These are phyloP conservation scores for Aspergillus aculeatinus DNA, from an alignment of 2,329 filamentous ascomycete species.

Conservation along the genomic window DNA sequence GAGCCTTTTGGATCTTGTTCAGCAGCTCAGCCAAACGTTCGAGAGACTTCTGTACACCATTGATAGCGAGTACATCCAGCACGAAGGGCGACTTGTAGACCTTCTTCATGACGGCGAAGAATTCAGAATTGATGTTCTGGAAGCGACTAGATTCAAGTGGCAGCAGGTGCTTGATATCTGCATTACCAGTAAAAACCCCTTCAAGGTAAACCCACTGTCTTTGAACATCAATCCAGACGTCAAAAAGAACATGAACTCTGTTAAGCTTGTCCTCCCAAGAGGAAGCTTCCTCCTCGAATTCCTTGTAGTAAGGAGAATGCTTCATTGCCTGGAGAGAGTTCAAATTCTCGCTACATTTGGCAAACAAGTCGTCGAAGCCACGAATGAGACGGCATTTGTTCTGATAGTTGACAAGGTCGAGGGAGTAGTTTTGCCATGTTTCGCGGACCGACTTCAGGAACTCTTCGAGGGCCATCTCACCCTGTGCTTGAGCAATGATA, in stretches of 20 bases:
- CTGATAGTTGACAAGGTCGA: slow-evolving; percentile 95
- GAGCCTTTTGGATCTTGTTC: slow-evolving; percentile 98
- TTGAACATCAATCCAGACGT: slow-evolving; percentile 99
- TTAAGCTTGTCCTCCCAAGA: slow-evolving; percentile 98
- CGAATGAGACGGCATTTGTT: slow-evolving; percentile 97
- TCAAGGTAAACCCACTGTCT: slow-evolving; percentile 99
- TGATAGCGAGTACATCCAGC: slow-evolving; percentile 91
- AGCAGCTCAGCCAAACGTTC: slow-evolving; percentile 94
- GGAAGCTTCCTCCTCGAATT: slow-evolving; percentile 96
- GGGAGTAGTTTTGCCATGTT: slow-evolving; percentile 90
- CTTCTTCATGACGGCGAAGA: slow-evolving; percentile 99
- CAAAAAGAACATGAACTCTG: slow-evolving; percentile 93
- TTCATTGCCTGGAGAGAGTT: slow-evolving; percentile 98
- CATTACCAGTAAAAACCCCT: slow-evolving; percentile 97
- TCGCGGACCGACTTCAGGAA: slow-evolving; percentile 96
- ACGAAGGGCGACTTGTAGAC: slow-evolving; percentile 96
- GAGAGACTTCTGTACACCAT: slow-evolving; percentile 91
- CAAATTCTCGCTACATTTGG: slow-evolving; percentile 96
- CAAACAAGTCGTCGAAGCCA: slow-evolving; percentile 96
- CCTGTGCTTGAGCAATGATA: slow-evolving; percentile 92
- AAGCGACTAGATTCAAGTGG: slow-evolving; percentile 96
- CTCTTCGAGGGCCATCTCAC: slow-evolving; percentile 97
- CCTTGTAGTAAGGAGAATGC: slow-evolving; percentile 98
- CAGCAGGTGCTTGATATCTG: slow-evolving; percentile 96
- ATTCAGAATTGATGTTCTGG: slow-evolving; percentile 99